A percentile compares a stretch with the other conserved stretches of the same genome.
Evolutionary conservation across 768 basidiomycete species (phyloP).

Genomic region (Boletus sp.): DNA sequence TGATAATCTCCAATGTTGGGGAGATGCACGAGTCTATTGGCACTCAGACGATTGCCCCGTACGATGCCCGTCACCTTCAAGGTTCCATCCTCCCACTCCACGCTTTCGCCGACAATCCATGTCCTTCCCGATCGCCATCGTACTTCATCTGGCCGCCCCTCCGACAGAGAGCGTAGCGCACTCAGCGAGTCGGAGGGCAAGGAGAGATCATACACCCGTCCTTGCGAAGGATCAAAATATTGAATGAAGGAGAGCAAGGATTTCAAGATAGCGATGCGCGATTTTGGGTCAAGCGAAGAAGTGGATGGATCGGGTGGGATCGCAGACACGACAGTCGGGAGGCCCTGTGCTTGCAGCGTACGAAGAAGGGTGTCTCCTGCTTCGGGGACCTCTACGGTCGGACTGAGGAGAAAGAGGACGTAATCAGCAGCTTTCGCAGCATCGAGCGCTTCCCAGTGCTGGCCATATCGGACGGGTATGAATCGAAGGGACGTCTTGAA

Average conservation of each 20-base stretch:
- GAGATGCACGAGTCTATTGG: constrained; percentile 83
- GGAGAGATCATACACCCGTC: constrained; percentile 72
- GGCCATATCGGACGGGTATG: constrained; percentile 68
- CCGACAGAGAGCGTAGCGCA: constrained; percentile 74
- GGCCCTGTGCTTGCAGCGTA: constrained; percentile 85
- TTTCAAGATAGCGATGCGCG: constrained; percentile 68
- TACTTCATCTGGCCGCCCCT: constrained; percentile 78
- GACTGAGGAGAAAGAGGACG: constrained; percentile 80
- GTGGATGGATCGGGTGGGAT: constrained; percentile 49
- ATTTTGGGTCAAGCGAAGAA: constrained; percentile 52
- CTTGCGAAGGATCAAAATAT: constrained; percentile 88
- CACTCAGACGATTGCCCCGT: constrained; percentile 72
- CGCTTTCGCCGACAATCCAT: constrained; percentile 66
- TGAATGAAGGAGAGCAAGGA: constrained; percentile 92
- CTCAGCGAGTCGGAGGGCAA: constrained; percentile 63
- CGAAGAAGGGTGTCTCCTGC: constrained; percentile 89
- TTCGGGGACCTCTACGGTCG: constrained; percentile 73
- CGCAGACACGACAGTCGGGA: constrained; percentile 79
- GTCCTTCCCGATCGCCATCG: constrained; percentile 81
- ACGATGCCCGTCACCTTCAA: constrained; percentile 82
- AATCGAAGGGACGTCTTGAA: constrained; percentile 93
- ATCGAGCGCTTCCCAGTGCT: constrained; percentile 77
- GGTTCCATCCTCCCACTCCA: constrained; percentile 59
- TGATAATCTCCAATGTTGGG: constrained; percentile 89
- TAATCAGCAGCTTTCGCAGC: constrained; percentile 89